These are phyloP conservation scores for Arthrobotrys entomopaga DNA, from an alignment of 2,329 filamentous ascomycete species.

Conservation along the genomic window DNA sequence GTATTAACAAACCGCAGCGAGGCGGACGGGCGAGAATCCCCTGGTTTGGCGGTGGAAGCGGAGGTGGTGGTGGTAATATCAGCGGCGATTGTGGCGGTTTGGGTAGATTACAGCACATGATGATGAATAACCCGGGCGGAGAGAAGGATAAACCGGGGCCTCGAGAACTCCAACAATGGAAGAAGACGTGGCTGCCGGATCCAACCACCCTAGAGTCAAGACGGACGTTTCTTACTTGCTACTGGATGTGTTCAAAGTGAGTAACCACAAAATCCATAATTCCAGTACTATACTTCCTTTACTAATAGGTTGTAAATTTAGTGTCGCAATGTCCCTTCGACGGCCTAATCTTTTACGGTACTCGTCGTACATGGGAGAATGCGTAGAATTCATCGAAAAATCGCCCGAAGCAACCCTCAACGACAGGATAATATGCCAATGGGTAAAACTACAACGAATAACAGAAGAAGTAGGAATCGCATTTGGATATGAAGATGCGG, in stretches of 20 bases:
- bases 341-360: conserved; percentile 65
- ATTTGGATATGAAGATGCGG: conserved; percentile 69
- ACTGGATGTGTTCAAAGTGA: conserved; percentile 60
- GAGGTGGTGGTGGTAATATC: neutral
- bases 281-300: too few relatives aligned
- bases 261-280: conserved; percentile 2
- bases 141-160: conserved; percentile 35
- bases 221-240: conserved; percentile 62
- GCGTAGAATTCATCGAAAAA: conserved; percentile 63
- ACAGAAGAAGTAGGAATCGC: conserved; percentile 69
- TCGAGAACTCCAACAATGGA: conserved; percentile 35
- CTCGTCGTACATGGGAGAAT: conserved; percentile 64
- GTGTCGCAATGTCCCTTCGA: conserved; percentile 64
- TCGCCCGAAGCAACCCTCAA: conserved; percentile 62
- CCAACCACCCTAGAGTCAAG: conserved; percentile 60
- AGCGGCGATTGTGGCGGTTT: conserved; percentile 27
- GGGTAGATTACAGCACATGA: conserved; percentile 38
- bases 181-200: conserved; percentile 55
- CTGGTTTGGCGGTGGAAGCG: conserved; percentile 12
- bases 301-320: conserved; percentile 49
- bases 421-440: conserved; percentile 63
- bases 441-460: conserved; percentile 65
- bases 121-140: conserved; percentile 11
- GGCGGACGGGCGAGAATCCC: conserved; percentile 37
- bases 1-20: conserved; percentile 53